Conservation (phyloP, 768 basidiomycete genomes). For the Tricholoma matsutake region DNA sequence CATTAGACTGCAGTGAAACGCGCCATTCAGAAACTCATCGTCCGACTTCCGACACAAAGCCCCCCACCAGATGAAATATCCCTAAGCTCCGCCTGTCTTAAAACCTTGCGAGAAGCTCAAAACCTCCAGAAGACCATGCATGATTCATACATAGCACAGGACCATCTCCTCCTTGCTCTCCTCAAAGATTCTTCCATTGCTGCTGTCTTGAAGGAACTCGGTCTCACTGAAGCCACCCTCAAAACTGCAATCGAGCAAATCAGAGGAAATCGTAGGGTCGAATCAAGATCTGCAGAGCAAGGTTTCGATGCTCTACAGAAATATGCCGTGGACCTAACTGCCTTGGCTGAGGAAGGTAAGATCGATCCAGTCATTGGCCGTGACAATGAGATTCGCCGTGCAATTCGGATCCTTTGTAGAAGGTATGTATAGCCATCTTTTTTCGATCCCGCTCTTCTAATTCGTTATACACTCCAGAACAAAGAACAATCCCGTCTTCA, state of each 20-base stretch:
- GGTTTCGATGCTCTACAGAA: conserved; percentile 92
- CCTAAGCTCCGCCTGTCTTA: conserved; percentile 51
- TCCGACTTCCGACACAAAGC: conserved; percentile 77
- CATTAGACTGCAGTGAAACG: conserved; percentile 59
- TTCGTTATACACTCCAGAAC: conserved; percentile 47
- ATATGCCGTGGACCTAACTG: conserved; percentile 83
- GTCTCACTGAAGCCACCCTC: conserved; percentile 65
- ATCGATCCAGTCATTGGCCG: conserved; percentile 95
- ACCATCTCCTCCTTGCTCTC: conserved; percentile 86
- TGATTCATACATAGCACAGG: conserved; percentile 90
- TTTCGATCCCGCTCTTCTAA: neutral
- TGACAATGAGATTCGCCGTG: conserved; percentile 88
- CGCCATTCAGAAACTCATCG: conserved; percentile 69
- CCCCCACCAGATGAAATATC: conserved; percentile 84
- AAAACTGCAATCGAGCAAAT: conserved; percentile 77
- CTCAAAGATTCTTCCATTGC: conserved; percentile 69
- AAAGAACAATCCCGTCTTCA: conserved; percentile 96
- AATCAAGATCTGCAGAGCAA: conserved; percentile 83
- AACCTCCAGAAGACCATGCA: conserved; percentile 79
- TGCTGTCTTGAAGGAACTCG: conserved; percentile 70
- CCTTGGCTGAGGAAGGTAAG: conserved; percentile 87
- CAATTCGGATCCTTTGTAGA: conserved; percentile 79
- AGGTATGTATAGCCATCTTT: conserved; percentile 44
- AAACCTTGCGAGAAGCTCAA: conserved; percentile 74
- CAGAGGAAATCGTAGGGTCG: conserved; percentile 81